Base-by-base conservation (phyloP, 768 basidiomycete genomes). In the Boletus bicolor region DNA sequence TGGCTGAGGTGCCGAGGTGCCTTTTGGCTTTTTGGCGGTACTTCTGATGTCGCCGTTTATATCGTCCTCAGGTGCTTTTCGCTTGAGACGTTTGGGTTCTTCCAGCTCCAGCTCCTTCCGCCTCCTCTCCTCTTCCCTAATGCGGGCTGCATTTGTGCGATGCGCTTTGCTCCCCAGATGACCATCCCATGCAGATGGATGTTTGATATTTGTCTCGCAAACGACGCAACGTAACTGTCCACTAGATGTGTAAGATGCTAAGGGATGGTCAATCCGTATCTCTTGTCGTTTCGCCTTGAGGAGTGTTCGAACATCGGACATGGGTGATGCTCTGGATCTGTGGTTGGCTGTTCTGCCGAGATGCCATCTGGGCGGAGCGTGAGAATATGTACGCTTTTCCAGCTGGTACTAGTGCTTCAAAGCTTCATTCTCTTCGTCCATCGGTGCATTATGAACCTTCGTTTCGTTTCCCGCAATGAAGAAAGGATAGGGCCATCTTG, bases 281-380 rank as follows among this genome's bases (percentile, higher is more conserved):
- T 90, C 87, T 69, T 89, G 82, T 44, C 90, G 79, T 74, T 91
- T 91, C n/a, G 88, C 87, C 65, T 86, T 88, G 62, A 93, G 83
- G 42, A 93, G 79, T 28, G 89, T 80, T 53, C 91, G 89, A 35
- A 83, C 85, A 68, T 93, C 88, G n/a, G 89, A 72, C 89, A 91
- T 91, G 55, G 44, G 34, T 28, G 39, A 14, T 7, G 24, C 5
- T 26, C 30, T 32, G 26, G 5, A 42, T 19, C 41, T 14, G 30
- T 35, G 48, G 17, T 41, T 9, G 5, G 7, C 2, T 17, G 1
- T 14, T 24, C 7, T 21, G 44, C 44, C 50, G 43, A 36, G 21
- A 42, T 45, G 55, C 35, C n/a, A 36, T 34, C 17, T 26, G 12
- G 28, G 51, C 56, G 47, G 56, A 49, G 41, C 30, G 39, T 32